Evolutionary conservation across 768 basidiomycete species (phyloP).

Genomic region (Auriscalpium orientale): DNA sequence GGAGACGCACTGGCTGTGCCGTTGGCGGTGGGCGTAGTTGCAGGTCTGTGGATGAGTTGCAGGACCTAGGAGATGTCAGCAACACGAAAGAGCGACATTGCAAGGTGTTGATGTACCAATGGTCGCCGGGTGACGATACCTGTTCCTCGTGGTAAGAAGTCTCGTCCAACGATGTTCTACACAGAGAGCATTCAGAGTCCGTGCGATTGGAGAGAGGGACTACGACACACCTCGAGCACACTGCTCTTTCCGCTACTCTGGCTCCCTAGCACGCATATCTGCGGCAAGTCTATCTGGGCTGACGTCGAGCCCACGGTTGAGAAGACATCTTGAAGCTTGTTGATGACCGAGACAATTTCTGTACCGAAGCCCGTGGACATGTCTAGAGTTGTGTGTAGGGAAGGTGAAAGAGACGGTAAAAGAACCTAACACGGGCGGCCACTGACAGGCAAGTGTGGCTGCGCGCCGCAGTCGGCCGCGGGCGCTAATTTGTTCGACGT

Average conservation of each 20-base stretch:
- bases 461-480: no score
- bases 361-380: slow-evolving; percentile 62
- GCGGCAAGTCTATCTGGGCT: slow-evolving; percentile 79
- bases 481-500: no score
- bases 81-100: background rate
- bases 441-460: no score
- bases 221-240: slow-evolving; percentile 69
- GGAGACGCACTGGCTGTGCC: slow-evolving; percentile 26
- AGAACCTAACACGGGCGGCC: background rate
- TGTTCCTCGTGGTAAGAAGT: slow-evolving; percentile 97
- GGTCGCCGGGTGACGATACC: slow-evolving; percentile 98
- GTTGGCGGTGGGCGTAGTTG: slow-evolving; percentile 39
- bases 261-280: slow-evolving; percentile 87
- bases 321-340: slow-evolving; percentile 91
- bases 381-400: slow-evolving; percentile 5
- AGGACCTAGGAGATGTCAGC: slow-evolving; percentile 50
- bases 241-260: slow-evolving; percentile 93
- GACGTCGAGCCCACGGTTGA: slow-evolving; percentile 73
- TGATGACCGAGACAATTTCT: slow-evolving; percentile 75
- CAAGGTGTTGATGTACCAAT: slow-evolving; percentile 47
- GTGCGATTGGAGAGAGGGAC: background rate
- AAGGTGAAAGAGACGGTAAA: background rate
- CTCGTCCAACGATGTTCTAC: slow-evolving; percentile 95
- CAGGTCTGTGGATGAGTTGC: slow-evolving; percentile 86
- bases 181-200: background rate